Evolutionary conservation across 163 green algal genomes (phyloP).

Genomic region (Prototheca wickerhamii): DNA sequence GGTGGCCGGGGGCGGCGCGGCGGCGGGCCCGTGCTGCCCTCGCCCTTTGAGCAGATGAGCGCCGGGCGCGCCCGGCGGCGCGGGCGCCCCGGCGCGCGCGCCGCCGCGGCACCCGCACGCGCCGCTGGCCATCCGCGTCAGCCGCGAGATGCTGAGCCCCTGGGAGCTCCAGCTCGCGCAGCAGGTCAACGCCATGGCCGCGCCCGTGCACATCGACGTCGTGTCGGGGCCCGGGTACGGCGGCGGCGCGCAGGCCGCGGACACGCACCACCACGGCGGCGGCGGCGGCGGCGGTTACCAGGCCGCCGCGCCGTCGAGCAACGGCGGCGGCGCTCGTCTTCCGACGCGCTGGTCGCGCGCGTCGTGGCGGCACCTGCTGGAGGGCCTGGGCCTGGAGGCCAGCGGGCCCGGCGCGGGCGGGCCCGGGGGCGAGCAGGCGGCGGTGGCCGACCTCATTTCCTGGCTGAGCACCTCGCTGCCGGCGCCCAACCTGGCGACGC

Average conservation of each 20-base stretch:
- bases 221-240: not conserved
- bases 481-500: not conserved
- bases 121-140: conserved; percentile 1
- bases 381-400: not conserved
- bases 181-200: conserved; percentile 16
- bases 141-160: conserved; percentile 12
- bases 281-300: not conserved
- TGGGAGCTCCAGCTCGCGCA: conserved; percentile 16
- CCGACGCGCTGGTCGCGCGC: not conserved
- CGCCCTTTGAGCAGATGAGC: conserved; percentile 17
- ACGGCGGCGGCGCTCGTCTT: not conserved
- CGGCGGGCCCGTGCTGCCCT: conserved; percentile 6
- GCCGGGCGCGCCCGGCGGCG: not conserved
- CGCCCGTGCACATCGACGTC: conserved; percentile 16
- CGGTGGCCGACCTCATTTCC: not conserved
- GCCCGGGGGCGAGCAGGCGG: not conserved
- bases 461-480: not conserved
- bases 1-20: conserved; percentile 2
- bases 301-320: not conserved
- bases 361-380: conserved; percentile 11
- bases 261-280: not conserved
- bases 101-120: not conserved
- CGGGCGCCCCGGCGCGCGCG: not conserved
- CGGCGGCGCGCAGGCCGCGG: too few species aligned
- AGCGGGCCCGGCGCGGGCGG: not conserved